Evolutionary conservation across 225 moss, liverwort and hornwort genomes (phyloP).

Genomic region (Pseudisothecium myosuroides): DNA sequence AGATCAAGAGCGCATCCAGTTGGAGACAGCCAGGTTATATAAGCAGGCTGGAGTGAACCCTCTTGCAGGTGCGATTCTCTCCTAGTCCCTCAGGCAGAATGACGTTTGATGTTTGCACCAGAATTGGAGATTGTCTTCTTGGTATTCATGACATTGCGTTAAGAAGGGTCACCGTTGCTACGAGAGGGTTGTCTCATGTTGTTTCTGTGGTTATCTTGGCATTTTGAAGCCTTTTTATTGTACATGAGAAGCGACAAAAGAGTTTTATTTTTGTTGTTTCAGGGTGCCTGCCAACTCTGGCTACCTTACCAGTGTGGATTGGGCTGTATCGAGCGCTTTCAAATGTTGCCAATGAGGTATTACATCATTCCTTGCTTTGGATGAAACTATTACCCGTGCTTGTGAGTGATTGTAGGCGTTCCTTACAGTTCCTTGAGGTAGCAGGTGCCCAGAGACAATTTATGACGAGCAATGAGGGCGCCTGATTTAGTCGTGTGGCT

Average conservation of each 20-base stretch:
- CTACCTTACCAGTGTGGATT: slow-evolving; percentile 96
- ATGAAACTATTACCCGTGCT: not conserved
- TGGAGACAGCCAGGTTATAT: slow-evolving; percentile 93
- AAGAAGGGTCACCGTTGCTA: not conserved
- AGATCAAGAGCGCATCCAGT: slow-evolving; percentile 92
- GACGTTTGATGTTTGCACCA: not conserved
- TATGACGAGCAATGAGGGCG: not conserved
- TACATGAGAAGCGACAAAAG: not conserved
- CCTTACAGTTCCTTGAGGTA: not conserved
- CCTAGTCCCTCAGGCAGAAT: not conserved
- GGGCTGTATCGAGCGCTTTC: slow-evolving; percentile 93
- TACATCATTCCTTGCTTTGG: not conserved
- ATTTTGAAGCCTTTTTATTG: not conserved
- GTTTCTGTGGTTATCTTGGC: not conserved
- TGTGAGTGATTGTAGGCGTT: not conserved
- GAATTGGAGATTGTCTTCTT: not conserved
- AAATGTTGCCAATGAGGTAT: slow-evolving; percentile 94
- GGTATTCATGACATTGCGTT: not conserved
- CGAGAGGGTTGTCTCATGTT: not conserved
- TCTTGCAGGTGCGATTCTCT: slow-evolving; percentile 47
- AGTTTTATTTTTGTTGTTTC: not conserved
- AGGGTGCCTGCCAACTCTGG: slow-evolving; percentile 94
- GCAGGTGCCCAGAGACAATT: not conserved
- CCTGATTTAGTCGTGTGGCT: not conserved
- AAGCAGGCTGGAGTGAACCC: slow-evolving; percentile 99